Base-by-base conservation (phyloP, 805 yeast genomes). In the Metschnikowia proteae region DNA sequence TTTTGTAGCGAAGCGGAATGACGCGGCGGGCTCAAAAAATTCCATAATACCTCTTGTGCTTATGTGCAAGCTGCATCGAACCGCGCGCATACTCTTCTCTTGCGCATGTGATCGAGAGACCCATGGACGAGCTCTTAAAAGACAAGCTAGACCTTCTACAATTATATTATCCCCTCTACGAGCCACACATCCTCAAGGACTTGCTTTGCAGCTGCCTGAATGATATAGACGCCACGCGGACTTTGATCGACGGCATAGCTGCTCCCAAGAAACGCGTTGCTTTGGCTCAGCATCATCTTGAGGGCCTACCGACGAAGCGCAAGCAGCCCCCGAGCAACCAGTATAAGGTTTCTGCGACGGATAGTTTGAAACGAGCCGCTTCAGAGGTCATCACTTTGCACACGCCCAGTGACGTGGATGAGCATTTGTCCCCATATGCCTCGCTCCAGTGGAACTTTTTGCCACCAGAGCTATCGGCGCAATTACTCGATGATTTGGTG, bases 201-300 rank as follows among this genome's bases (percentile, higher is more conserved):
- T 59, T 85, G 3, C 66, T 85, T 9, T 45, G 73, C 1, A 65
- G 77, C 0, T 82, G 86, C 56, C 69, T 72, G 38, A 88, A 86
- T 1, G 76, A 83, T 2, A 36, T 82, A 1, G 60, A 64, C 6
- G 49, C 61, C 7, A 77, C 82, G 1, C 70, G 70, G 37, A 34
- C 53, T 0, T 55, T 82, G 25, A 60, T 83, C 11, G 58, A 66
- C 28, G 78, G 75, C 35, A 41, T 33, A 31, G 58, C 36, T 36
- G 45, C 43, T 40, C 53, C 55, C 48, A 57, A 43, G 29, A 55
- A 53, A 28, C 38, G 53, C 40, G 42, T 52, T 6, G 58, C 62
- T 5, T 42, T 54, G 13, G 49, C 51, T 13, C 54, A 51, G 32
- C 47, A 50, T 11, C 48, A 49, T 22, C 51, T 51, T 28, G 32